Evolutionary conservation across 768 basidiomycete species (phyloP).

Genomic region (Phylloporus scabripes): DNA sequence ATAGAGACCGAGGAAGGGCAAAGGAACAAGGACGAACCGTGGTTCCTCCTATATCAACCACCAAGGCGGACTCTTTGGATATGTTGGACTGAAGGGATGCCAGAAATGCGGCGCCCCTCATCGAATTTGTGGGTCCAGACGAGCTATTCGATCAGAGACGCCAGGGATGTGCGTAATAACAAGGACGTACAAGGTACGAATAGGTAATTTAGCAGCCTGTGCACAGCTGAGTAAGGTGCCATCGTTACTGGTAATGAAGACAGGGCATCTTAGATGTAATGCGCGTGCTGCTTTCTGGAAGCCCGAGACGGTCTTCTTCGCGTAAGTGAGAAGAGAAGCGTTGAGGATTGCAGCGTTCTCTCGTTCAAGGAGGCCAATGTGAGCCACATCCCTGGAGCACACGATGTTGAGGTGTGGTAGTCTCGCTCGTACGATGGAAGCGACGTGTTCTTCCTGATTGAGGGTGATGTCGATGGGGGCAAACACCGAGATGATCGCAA

Average conservation of each 20-base stretch:
- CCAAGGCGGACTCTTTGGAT: constrained; percentile 39
- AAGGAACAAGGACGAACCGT: constrained; percentile 32
- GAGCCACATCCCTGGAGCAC: constrained; percentile 52
- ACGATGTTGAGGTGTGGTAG: constrained; percentile 43
- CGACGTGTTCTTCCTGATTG: constrained; percentile 45
- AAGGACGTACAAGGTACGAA: constrained; percentile 47
- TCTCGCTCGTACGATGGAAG: constrained; percentile 36
- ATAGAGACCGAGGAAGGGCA: constrained; percentile 6
- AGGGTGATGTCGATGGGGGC: constrained; percentile 42
- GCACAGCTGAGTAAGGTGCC: constrained; percentile 47
- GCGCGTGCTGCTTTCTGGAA: constrained; percentile 48
- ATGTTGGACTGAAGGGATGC: constrained; percentile 37
- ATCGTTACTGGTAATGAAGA: constrained; percentile 59
- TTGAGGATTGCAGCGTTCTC: constrained; percentile 69
- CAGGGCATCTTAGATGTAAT: constrained; percentile 43
- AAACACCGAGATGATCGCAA: constrained; percentile 46
- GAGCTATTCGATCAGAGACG: constrained; percentile 22
- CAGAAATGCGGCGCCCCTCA: constrained; percentile 62
- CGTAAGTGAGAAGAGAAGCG: constrained; percentile 56
- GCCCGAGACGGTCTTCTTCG: constrained; percentile 47
- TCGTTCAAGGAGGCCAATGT: constrained; percentile 55
- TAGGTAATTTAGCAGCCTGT: constrained; percentile 51
- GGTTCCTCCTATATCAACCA: constrained; percentile 62
- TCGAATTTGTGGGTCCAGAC: constrained; percentile 62
- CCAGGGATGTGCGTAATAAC: constrained; percentile 5